phyloP scores from a whole-genome alignment of 306 rosid genomes.

The Heteromeles arbutifolia region DNA sequence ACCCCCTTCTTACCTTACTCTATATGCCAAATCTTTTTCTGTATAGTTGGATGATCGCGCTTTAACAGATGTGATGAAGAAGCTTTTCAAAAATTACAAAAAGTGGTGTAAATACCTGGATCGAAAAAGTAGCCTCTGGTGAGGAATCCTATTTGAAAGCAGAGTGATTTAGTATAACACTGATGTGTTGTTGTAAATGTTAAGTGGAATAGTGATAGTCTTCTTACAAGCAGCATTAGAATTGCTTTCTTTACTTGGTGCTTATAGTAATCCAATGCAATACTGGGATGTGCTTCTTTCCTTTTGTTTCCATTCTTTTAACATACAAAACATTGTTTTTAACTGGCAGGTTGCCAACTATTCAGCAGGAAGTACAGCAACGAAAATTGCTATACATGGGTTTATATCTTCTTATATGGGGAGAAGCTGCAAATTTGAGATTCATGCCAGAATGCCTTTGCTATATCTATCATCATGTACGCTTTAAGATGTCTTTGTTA shows the following conservation, averaged over 20 bases:
- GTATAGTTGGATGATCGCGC: constrained; percentile 79
- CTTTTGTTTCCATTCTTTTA: neutral
- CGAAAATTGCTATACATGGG: constrained; percentile 88
- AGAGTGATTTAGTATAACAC: neutral
- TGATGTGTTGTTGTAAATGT: neutral
- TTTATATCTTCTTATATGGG: constrained; percentile 96
- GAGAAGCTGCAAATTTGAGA: constrained; percentile 97
- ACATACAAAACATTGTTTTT: constrained; percentile 3
- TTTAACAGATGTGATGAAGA: constrained; percentile 85
- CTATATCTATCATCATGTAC: constrained; percentile 93
- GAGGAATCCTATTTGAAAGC: constrained; percentile 27
- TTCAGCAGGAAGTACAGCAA: constrained; percentile 97
- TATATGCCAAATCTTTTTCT: neutral
- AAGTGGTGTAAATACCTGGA: constrained; percentile 92
- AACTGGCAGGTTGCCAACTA: constrained; percentile 77
- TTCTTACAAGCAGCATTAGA: neutral
- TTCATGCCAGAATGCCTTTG: constrained; percentile 99
- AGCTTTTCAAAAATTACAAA: constrained; percentile 84
- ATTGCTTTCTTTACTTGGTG: neutral
- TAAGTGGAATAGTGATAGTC: neutral
- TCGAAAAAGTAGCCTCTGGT: constrained; percentile 99
- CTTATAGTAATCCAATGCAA: neutral
- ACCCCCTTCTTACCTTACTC: constrained; percentile 5
- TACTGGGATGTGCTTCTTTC: neutral
- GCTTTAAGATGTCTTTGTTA: constrained; percentile 11